These are phyloP conservation scores for Byssoonygena ceratinophila DNA, from an alignment of 2,329 filamentous ascomycete species.

Conservation along the genomic window DNA sequence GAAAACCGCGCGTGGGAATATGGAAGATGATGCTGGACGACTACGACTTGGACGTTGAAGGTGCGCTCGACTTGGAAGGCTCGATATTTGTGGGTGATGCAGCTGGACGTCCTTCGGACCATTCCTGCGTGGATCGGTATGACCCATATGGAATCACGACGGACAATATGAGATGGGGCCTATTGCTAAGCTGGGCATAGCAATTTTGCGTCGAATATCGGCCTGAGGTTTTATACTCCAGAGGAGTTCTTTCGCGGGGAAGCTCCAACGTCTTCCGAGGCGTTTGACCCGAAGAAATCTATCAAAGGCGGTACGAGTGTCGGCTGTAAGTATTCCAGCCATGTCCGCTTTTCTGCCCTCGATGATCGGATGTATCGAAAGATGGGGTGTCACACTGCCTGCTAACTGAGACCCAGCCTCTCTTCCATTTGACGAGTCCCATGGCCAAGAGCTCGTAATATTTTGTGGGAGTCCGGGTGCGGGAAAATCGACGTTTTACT, in stretches of 20 bases:
- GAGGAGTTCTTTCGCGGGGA: conserved; percentile 82
- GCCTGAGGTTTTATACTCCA: conserved; percentile 70
- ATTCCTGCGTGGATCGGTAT: conserved; percentile 51
- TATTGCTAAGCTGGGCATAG: conserved; percentile 33
- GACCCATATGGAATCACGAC: background rate
- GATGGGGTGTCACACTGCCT: conserved; percentile 1
- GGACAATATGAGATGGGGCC: conserved; percentile 8
- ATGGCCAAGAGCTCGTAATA: conserved; percentile 63
- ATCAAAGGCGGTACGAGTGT: conserved; percentile 29
- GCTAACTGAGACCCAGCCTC: conserved; percentile 18
- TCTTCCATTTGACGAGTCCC: conserved; percentile 45
- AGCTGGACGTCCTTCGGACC: conserved; percentile 46
- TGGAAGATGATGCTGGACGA: conserved; percentile 61
- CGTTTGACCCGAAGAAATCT: conserved; percentile 60
- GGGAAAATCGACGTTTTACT: conserved; percentile 88
- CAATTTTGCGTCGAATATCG: conserved; percentile 76
- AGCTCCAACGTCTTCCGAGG: conserved; percentile 54
- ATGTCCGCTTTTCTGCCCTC: background rate
- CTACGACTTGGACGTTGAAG: conserved; percentile 44
- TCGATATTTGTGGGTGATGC: conserved; percentile 91
- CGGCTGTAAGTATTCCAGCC: conserved; percentile 24
- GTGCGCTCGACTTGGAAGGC: conserved; percentile 52
- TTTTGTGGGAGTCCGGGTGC: conserved; percentile 82
- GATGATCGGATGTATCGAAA: background rate
- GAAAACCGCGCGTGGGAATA: conserved; percentile 84